These are phyloP conservation scores for Aspergillus japonicus DNA, from an alignment of 2,329 filamentous ascomycete genomes.

Conservation along the genomic window DNA sequence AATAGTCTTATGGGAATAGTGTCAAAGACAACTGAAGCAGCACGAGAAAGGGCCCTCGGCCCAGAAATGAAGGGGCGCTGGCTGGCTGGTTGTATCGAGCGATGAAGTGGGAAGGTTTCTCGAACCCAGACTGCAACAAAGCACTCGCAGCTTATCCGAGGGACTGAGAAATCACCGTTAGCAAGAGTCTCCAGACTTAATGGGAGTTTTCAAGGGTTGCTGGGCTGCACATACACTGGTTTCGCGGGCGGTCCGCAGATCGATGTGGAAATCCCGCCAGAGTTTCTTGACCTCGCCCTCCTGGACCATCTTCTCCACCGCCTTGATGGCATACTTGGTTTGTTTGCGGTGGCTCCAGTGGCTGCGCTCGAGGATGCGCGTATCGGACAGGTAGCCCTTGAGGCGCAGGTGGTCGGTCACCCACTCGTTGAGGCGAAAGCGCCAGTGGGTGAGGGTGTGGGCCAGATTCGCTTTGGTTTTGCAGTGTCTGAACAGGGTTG, in stretches of 20 bases:
- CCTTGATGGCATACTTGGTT: slow-evolving; percentile 59
- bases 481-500: slow-evolving; percentile 47
- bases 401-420: slow-evolving; percentile 62
- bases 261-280: slow-evolving; percentile 64
- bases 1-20: too few species aligned
- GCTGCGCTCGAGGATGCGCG: slow-evolving; percentile 61
- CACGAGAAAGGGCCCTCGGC: too few species aligned
- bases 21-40: too few species aligned
- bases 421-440: slow-evolving; percentile 69
- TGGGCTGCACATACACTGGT: slow-evolving; percentile 38
- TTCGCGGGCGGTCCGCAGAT: slow-evolving; percentile 59
- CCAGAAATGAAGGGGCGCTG: too few species aligned
- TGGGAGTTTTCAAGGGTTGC: neutral
- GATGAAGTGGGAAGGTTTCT: too few species aligned
- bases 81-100: too few species aligned
- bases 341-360: slow-evolving; percentile 60
- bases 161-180: neutral
- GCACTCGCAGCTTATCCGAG: neutral
- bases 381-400: slow-evolving; percentile 58
- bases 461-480: slow-evolving; percentile 66
- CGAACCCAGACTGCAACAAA: neutral
- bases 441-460: slow-evolving; percentile 74
- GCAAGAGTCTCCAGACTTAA: neutral
- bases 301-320: slow-evolving; percentile 64
- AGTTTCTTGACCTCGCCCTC: slow-evolving; percentile 60